Evolutionary conservation across 1,284 basidiomycete species (phyloP).

Genomic region (Salmacisia buchloeana): DNA sequence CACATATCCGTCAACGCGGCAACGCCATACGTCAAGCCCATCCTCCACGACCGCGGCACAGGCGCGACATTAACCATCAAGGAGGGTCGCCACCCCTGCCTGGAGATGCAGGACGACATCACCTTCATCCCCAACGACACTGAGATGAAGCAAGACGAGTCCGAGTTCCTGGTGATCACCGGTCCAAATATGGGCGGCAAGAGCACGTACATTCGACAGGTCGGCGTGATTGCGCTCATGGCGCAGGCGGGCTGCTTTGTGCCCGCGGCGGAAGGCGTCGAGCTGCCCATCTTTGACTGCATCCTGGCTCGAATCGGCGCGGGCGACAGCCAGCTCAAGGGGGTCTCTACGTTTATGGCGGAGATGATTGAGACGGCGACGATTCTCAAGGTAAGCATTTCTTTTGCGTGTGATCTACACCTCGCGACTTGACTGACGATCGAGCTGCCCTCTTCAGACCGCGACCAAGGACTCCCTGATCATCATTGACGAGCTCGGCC

Average conservation of each 20-base stretch:
- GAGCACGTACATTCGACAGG: constrained; percentile 55
- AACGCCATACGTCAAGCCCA: constrained; percentile 79
- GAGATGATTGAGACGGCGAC: constrained; percentile 98
- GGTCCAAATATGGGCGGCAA: constrained; percentile 44
- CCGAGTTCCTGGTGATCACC: constrained; percentile 84
- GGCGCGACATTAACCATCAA: constrained; percentile 25
- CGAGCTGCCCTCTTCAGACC: constrained; percentile 43
- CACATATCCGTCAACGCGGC: constrained; percentile 83
- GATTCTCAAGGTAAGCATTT: constrained; percentile 67
- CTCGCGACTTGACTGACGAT: not conserved
- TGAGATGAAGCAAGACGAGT: constrained; percentile 71
- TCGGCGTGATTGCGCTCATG: constrained; percentile 90
- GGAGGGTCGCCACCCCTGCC: constrained; percentile 73
- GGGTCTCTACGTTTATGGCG: constrained; percentile 98
- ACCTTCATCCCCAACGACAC: constrained; percentile 93
- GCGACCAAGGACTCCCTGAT: constrained; percentile 89
- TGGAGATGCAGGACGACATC: constrained; percentile 93
- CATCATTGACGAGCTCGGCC: constrained; percentile 95
- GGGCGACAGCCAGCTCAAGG: constrained; percentile 93
- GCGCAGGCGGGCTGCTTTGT: constrained; percentile 93
- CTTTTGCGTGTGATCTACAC: constrained; percentile 54
- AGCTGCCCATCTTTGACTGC: constrained; percentile 89
- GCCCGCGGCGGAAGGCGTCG: constrained; percentile 62
- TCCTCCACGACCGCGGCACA: constrained; percentile 34
- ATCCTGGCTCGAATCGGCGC: constrained; percentile 94